These are phyloP conservation scores for Patellaria atrata DNA, from an alignment of 495 filamentous ascomycete genomes.

Conservation along the genomic window DNA sequence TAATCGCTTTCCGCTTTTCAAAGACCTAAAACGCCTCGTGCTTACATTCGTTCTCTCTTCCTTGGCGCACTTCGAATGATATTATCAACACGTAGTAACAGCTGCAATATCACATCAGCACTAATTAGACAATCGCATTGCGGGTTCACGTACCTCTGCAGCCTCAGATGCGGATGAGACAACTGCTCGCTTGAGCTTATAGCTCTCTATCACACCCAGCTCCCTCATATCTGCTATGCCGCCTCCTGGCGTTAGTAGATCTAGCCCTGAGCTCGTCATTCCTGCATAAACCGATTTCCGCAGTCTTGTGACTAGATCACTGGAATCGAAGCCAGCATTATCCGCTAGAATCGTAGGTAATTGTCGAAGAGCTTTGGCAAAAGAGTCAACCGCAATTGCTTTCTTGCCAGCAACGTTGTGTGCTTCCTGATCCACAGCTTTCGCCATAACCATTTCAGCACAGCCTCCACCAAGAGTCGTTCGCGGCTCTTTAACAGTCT, in stretches of 20 bases:
- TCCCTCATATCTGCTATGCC: constrained; percentile 95
- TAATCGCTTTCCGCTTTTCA: no score
- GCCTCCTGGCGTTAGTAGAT: constrained; percentile 78
- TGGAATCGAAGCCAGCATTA: constrained; percentile 90
- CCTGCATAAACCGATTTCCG: constrained; percentile 90
- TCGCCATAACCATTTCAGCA: constrained; percentile 97
- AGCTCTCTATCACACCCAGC: constrained; percentile 92
- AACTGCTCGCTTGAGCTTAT: constrained; percentile 95
- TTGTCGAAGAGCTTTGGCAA: constrained; percentile 77
- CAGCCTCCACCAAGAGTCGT: constrained; percentile 92
- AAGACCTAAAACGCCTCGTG: no score
- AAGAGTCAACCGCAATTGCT: constrained; percentile 80
- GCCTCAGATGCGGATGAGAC: constrained; percentile 91
- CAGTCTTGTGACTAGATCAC: constrained; percentile 80
- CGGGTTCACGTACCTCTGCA: constrained; percentile 58
- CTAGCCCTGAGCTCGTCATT: constrained; percentile 79
- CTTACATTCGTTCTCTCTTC: constrained; percentile 54
- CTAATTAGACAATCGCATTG: constrained; percentile 4
- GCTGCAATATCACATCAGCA: constrained; percentile 28
- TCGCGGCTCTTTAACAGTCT: constrained; percentile 87
- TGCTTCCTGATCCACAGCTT: constrained; percentile 87
- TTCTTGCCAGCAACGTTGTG: constrained; percentile 94
- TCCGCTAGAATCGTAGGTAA: constrained; percentile 94
- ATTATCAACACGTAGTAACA: constrained; percentile 73
- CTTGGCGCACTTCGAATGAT: constrained; percentile 71